phyloP scores from a whole-genome alignment of 78 protist genomes.

The Ministeria vibrans region DNA sequence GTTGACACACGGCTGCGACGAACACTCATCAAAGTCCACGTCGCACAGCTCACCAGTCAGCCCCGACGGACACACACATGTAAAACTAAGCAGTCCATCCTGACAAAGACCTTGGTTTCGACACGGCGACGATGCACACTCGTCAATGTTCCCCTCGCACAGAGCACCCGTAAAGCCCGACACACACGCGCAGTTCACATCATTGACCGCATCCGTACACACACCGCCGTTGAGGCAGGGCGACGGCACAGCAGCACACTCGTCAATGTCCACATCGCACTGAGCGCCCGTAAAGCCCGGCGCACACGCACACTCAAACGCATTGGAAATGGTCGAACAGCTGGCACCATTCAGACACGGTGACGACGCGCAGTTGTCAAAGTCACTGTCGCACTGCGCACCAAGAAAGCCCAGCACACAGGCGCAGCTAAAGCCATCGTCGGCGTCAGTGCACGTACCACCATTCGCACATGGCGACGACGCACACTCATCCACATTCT shows the following conservation, averaged over 20 bases:
- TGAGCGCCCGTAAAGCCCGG: background rate
- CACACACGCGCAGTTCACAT: too few relatives aligned
- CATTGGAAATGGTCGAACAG: background rate
- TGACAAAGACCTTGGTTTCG: background rate
- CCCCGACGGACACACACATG: background rate
- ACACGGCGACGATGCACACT: background rate
- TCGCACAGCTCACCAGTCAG: background rate
- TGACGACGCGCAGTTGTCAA: too few relatives aligned
- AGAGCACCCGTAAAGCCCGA: too few relatives aligned
- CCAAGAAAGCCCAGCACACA: too few relatives aligned
- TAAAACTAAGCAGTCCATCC: background rate
- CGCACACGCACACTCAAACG: background rate
- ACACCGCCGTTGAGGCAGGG: background rate
- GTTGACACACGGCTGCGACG: background rate
- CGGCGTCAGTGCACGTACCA: too few relatives aligned
- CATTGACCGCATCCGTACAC: background rate
- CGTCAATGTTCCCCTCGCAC: background rate
- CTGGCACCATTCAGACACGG: background rate
- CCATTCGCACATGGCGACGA: too few relatives aligned
- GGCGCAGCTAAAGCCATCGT: too few relatives aligned
- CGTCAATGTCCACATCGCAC: background rate
- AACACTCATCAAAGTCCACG: background rate
- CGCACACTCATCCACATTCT: too few relatives aligned
- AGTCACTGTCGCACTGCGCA: too few relatives aligned
- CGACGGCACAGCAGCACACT: background rate